A percentile compares a stretch with the other conserved stretches of the same genome.
Conservation (phyloP, 2,329 filamentous ascomycete species). For the Fonsecaea monophora region DNA sequence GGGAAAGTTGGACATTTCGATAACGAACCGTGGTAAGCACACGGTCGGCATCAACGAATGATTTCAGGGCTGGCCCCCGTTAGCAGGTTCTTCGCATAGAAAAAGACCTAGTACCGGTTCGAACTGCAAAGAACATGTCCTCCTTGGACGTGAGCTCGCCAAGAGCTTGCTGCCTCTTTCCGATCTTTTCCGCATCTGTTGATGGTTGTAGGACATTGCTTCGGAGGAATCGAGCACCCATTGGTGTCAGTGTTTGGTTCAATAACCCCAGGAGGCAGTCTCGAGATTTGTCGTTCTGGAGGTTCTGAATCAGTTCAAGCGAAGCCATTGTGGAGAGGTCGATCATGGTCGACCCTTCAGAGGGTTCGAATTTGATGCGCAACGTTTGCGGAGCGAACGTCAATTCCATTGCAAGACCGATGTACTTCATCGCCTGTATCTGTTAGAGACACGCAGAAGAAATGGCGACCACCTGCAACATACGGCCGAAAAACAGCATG, state of each 20-base stretch:
- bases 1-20: slow-evolving; percentile 14
- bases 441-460: slow-evolving; percentile 25
- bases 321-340: slow-evolving; percentile 86
- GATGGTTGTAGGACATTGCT: slow-evolving; percentile 89
- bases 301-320: slow-evolving; percentile 88
- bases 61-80: slow-evolving; percentile 67
- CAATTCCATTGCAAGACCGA: slow-evolving; percentile 72
- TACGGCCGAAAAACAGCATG: slow-evolving; percentile 85
- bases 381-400: slow-evolving; percentile 80
- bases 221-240: slow-evolving; percentile 83
- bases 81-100: slow-evolving; percentile 37
- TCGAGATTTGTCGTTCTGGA: slow-evolving; percentile 77
- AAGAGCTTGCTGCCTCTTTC: slow-evolving; percentile 78
- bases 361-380: slow-evolving; percentile 83
- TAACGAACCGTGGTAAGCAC: slow-evolving; percentile 72
- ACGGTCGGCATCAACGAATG: slow-evolving; percentile 79
- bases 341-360: slow-evolving; percentile 94
- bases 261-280: slow-evolving; percentile 84
- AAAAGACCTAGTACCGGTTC: slow-evolving; percentile 62
- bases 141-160: slow-evolving; percentile 82
- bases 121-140: slow-evolving; percentile 79
- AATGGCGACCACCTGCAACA: slow-evolving; percentile 43
- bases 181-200: slow-evolving; percentile 72
- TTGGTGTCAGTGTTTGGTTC: slow-evolving; percentile 84
- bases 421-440: slow-evolving; percentile 75